Evolutionary conservation across 805 yeast genomes (phyloP), one percentile per base, ranked within the genome.

Genomic region (Schwanniomyces pseudopolymorphus): DNA sequence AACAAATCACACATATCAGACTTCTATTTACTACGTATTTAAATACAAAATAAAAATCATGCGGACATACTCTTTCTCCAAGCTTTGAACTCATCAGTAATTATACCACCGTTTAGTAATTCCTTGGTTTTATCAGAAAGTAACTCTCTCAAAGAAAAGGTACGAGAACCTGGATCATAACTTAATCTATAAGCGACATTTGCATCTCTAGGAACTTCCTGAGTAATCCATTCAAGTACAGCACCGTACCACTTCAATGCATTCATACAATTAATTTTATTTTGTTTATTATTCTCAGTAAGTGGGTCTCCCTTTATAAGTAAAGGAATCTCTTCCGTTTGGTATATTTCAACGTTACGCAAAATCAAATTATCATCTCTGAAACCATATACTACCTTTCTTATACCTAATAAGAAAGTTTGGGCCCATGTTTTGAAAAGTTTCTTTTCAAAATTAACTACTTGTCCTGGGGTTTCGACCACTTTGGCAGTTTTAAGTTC

Each of bases 371-470:
- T 67, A 14, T 86, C 86, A 61, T 89, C 95, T 54, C 97, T 77
- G 65, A 87, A 94, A 0, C 97, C 99, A 60, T 88, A 88, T 3
- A 87, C 77, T 4, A 92, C 76, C 48, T 79, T 79, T n/a, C 86
- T 83, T 17, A 94, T 78, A 3, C 99, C 99, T 39, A 89, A 74
- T 19, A 94, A 70, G 63, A 90, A 94, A 51, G 96, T 86, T 69
- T 90, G 98, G 2, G 96, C 89, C 99, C 99, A 94, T 0, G 95
- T 78, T 50, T 74, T 79, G 61, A 85, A 80, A 39, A 94, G 69
- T 65, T 89, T 90, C 45, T 75, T 77, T 60, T 92, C 97, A 60
- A 92, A 89, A 16, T 61, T 75, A 33, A 73, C 73, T 13, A 85
- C 81, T 33, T 84, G 84, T 13, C 76, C 72, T 4, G 82, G 80